These are phyloP conservation scores for Manihot esculenta DNA, from an alignment of 441 rosid species.

Conservation along the genomic window DNA sequence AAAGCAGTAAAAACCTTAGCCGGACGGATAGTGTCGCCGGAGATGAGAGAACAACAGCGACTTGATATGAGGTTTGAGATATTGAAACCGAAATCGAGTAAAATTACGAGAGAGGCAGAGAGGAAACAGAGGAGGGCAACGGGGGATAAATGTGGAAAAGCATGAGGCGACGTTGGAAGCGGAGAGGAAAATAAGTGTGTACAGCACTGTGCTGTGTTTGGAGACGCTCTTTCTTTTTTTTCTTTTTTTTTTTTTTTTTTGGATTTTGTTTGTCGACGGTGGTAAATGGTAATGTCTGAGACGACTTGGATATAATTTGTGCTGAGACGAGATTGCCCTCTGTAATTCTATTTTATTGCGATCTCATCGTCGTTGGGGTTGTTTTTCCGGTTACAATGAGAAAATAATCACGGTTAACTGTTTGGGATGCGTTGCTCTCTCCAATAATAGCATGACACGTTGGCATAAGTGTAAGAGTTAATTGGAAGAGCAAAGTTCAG, in stretches of 20 bases:
- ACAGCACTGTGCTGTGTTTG: too few relatives aligned
- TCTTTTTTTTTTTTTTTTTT: not conserved
- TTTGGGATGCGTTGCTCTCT: not conserved
- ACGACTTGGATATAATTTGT: slow-evolving; percentile 21
- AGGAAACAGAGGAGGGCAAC: not conserved
- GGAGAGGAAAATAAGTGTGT: too few relatives aligned
- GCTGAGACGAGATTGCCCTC: slow-evolving; percentile 13
- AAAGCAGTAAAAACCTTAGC: slow-evolving; percentile 21
- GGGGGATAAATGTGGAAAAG: slow-evolving; percentile 36
- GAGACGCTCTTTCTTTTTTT: not conserved
- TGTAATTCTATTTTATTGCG: not conserved
- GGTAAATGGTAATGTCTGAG: slow-evolving; percentile 3
- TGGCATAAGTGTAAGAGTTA: too few relatives aligned
- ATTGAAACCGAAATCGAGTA: slow-evolving; percentile 21
- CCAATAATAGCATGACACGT: not conserved
- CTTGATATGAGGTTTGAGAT: not conserved
- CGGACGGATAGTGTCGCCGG: slow-evolving; percentile 15
- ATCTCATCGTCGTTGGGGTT: not conserved
- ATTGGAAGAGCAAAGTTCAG: not conserved
- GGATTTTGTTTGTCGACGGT: slow-evolving; percentile 11
- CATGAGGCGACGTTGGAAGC: not conserved
- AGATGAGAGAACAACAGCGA: slow-evolving; percentile 15
- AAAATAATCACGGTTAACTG: not conserved
- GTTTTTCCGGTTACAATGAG: not conserved
- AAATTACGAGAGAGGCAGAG: slow-evolving; percentile 30